Evolutionary conservation across 257 asterid genomes (phyloP), one percentile per base, ranked within the genome.

Genomic region (Vinca minor): DNA sequence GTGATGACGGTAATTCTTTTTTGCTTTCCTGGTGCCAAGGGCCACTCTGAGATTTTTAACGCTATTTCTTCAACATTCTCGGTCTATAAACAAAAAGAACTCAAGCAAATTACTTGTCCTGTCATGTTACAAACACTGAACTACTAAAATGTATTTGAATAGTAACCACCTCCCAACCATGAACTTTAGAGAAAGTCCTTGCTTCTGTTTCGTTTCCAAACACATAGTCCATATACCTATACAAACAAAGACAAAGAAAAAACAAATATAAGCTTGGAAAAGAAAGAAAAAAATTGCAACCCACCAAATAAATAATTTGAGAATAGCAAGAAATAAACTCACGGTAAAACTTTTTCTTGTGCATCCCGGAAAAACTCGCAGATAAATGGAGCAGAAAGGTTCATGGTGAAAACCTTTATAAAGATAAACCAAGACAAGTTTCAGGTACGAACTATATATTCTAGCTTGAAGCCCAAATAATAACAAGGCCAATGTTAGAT

Each of bases 191-290:
- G 80, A 93, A 84, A 69, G 90, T 69, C 78, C 87, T 83, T 67
- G 97, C 99, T 81, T 93, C 99, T 1, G 97, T 93, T 79, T 90
- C 99, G 67, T 84, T 82, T 70, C 99, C 97, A 62, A 93, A 93
- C 62, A 93, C 81, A 36, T 68, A 86, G 79, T 93, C 97, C 70
- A 68, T 62, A 64, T 87, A 93, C 74, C 97, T 93, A 73, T 73
- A 31, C 42, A 0, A 17, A 17, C 10, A 23, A 23, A 81, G 62
- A 39, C 29, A 54, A 20, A 65, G 71, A 60, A 21, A 23, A 42
- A 4, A 42, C 3, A 42, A 42, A 10, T 10, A n/a, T n/a, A 41
- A 41, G 46, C 62, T 20, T 23, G 45, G n/a, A 67, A 74, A n/a
- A 72, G n/a, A n/a, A n/a, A n/a, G n/a, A n/a, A 57, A 44, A 62